Conservation (phyloP, 257 asterid species). For the Nicotiana tomentosiformis region DNA sequence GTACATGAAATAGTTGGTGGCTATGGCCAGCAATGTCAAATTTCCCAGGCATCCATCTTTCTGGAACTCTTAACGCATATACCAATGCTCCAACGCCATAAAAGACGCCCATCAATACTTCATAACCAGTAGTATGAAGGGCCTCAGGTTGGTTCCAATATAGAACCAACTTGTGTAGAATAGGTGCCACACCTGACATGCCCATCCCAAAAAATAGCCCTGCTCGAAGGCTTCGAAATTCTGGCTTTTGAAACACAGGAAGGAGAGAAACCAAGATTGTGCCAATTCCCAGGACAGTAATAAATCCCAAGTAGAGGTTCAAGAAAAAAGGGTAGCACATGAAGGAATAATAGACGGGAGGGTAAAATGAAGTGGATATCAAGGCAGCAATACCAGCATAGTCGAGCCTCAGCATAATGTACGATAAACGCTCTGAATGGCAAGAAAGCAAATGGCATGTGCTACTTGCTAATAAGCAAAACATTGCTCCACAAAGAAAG, state of each 20-base stretch:
- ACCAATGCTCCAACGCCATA: slow-evolving; percentile 80
- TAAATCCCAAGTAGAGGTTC: slow-evolving; percentile 77
- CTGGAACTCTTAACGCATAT: slow-evolving; percentile 77
- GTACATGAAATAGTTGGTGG: slow-evolving; percentile 84
- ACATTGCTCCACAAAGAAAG: slow-evolving; percentile 95
- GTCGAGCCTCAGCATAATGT: slow-evolving; percentile 86
- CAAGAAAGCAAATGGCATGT: slow-evolving; percentile 82
- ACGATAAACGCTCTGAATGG: slow-evolving; percentile 74
- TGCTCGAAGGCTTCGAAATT: slow-evolving; percentile 69
- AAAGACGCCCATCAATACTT: slow-evolving; percentile 71
- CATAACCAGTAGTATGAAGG: slow-evolving; percentile 68
- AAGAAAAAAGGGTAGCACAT: slow-evolving; percentile 87
- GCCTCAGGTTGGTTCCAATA: slow-evolving; percentile 91
- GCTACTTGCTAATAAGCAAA: slow-evolving; percentile 88
- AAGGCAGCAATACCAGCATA: slow-evolving; percentile 92
- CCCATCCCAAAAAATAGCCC: slow-evolving; percentile 89
- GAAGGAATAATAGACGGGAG: slow-evolving; percentile 89
- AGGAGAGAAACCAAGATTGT: slow-evolving; percentile 72
- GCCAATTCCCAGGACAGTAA: slow-evolving; percentile 68
- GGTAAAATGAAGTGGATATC: slow-evolving; percentile 89
- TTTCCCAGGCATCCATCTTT: slow-evolving; percentile 93
- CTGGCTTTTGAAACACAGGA: slow-evolving; percentile 75
- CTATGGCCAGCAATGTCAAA: slow-evolving; percentile 91
- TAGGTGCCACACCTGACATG: slow-evolving; percentile 70
- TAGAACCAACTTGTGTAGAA: slow-evolving; percentile 70